Conservation (phyloP, 2,329 filamentous ascomycete species). For the Hymenotorrendiella dingleyae region DNA sequence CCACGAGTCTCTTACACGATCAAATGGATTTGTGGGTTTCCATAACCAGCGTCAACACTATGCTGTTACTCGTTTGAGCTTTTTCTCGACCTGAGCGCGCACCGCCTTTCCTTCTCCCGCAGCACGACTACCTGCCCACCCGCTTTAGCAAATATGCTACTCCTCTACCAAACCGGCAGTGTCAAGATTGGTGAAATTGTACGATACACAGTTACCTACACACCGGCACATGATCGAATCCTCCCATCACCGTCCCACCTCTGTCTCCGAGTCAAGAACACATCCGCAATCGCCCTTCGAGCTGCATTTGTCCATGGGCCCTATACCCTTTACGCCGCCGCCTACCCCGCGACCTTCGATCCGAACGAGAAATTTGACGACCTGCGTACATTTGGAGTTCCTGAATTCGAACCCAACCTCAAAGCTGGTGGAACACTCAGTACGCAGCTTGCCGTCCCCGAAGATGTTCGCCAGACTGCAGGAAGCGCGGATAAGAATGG, state of each 20-base stretch:
- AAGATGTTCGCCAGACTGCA: slow-evolving; percentile 64
- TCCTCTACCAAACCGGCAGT: slow-evolving; percentile 83
- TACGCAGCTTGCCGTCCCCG: slow-evolving; percentile 73
- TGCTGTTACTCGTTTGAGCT: no score
- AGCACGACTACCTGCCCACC: no score
- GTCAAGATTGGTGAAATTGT: slow-evolving; percentile 94
- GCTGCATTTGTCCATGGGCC: slow-evolving; percentile 96
- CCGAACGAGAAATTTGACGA: slow-evolving; percentile 73
- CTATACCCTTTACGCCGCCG: slow-evolving; percentile 82
- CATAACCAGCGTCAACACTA: no score
- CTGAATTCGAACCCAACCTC: slow-evolving; percentile 92
- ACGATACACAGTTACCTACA: slow-evolving; percentile 88
- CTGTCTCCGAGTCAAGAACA: slow-evolving; percentile 85
- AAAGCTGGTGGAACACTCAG: slow-evolving; percentile 89
- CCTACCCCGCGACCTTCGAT: slow-evolving; percentile 77
- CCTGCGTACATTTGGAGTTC: slow-evolving; percentile 65
- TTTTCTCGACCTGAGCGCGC: no score
- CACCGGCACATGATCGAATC: slow-evolving; percentile 80
- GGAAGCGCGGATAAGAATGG: slow-evolving; percentile 41
- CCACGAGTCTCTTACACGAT: no score
- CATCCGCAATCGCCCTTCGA: slow-evolving; percentile 80
- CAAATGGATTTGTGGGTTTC: no score
- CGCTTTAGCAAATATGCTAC: no score
- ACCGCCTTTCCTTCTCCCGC: no score
- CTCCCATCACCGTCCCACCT: slow-evolving; percentile 77